Base-by-base conservation (phyloP, 805 yeast species). In the Sugiyamaella mastotermitis region DNA sequence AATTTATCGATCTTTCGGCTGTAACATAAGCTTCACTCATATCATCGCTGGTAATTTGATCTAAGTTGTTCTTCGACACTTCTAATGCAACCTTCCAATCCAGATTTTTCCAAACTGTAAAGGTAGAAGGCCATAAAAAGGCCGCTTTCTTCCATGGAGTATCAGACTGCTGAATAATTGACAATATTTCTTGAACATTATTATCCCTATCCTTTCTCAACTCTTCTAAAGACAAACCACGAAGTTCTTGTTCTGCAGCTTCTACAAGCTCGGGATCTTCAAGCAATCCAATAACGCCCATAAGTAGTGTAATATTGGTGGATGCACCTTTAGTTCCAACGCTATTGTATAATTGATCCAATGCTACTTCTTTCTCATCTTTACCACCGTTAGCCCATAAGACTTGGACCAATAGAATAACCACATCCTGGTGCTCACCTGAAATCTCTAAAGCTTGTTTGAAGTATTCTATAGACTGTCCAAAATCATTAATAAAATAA, bases 281-380 rank as follows among this genome's bases (percentile, higher is more conserved):
- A 35, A 85, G 83, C 7, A 78, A 65, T 2, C 92, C 68, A 0
- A 90, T 76, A 0, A 94, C 87, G 3, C 95, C 96, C 29, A 90
- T 65, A 1, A 86, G 74, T 42, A 88, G 59, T 0, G 84, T 79
- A 1, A 83, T 76, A 17, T 76, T 52, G 32, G 85, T 60, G 2
- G 87, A 76, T 1, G 83, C 66, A 0, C 94, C 95, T 40, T 72
- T 58, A 3, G 62, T 65, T 43, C 73, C 80, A 28, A 87, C 74
- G 49, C 70, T 76, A 17, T 71, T 68, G 49, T 83, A 80, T 31
- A 90, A 60, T 57, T 86, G 95, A 50, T 87, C 95, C 33, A 83
- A 53, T 0, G 97, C 95, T 1, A 87, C 88, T 46, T 78, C 81
- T 42, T 76, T 79, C 1, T 92, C 77, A 4, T 83, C 92, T n/a